Percentiles rank a stretch among this genome's conserved stretches.
phyloP scores from a whole-genome alignment of 129 eudicot genomes.

The Saposhnikovia divaricata region DNA sequence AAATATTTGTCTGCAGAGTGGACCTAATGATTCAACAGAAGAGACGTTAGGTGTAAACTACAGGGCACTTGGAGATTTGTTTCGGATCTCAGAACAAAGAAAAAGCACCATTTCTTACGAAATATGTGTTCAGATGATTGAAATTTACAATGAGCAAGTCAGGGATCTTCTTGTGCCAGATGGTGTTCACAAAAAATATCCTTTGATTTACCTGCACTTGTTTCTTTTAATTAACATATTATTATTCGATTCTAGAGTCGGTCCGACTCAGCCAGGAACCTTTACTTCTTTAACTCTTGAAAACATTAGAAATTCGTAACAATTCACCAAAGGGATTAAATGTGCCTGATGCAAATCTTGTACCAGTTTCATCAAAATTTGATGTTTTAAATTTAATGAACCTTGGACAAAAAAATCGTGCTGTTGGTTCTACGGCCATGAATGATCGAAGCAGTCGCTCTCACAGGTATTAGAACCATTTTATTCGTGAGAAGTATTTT shows the following conservation, averaged over 20 bases:
- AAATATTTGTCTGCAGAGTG: slow-evolving; percentile 43
- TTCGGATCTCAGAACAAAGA: slow-evolving; percentile 63
- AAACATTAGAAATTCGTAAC: slow-evolving; percentile 74
- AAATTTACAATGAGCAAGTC: slow-evolving; percentile 78
- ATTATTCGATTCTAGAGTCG: not conserved
- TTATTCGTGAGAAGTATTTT: not conserved
- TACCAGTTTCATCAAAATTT: slow-evolving; percentile 63
- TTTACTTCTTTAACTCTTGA: slow-evolving; percentile 34
- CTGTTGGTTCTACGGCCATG: slow-evolving; percentile 79
- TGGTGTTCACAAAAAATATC: slow-evolving; percentile 59
- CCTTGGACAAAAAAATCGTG: slow-evolving; percentile 83
- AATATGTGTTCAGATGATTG: slow-evolving; percentile 68
- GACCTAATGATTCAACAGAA: slow-evolving; percentile 47
- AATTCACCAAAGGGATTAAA: slow-evolving; percentile 67
- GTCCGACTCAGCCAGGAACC: not conserved
- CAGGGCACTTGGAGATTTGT: slow-evolving; percentile 69
- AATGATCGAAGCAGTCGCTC: slow-evolving; percentile 88
- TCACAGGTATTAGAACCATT: slow-evolving; percentile 48
- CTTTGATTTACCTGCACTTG: slow-evolving; percentile 19
- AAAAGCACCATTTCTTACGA: slow-evolving; percentile 45
- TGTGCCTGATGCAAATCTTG: slow-evolving; percentile 78
- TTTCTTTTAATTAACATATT: not conserved
- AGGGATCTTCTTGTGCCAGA: slow-evolving; percentile 74
- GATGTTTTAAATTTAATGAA: slow-evolving; percentile 79
- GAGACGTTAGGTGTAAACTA: slow-evolving; percentile 68